These are phyloP conservation scores for Starmerella scarabaei DNA, from an alignment of 805 yeast species.

Conservation along the genomic window DNA sequence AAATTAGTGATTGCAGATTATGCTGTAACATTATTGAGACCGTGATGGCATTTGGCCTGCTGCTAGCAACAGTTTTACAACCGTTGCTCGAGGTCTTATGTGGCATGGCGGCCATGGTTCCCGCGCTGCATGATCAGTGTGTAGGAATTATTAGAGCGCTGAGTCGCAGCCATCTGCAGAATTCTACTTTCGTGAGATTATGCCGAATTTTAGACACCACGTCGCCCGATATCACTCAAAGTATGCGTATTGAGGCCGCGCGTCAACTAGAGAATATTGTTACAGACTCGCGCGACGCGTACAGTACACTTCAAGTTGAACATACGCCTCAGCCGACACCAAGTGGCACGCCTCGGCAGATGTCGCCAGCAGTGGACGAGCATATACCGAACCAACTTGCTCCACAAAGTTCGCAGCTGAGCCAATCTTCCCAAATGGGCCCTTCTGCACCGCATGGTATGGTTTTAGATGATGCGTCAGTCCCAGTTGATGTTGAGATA, in stretches of 20 bases:
- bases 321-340: background rate
- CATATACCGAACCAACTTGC: too few relatives aligned
- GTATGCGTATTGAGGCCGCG: constrained; percentile 29
- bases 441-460: too few relatives aligned
- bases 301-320: background rate
- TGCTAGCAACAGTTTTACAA: constrained; percentile 33
- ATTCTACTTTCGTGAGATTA: constrained; percentile 25
- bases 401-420: background rate
- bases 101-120: constrained; percentile 31
- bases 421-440: background rate
- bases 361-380: background rate
- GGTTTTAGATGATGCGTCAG: background rate
- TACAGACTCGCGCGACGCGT: background rate
- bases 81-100: constrained; percentile 36
- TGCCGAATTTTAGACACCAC: constrained; percentile 25
- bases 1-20: constrained; percentile 28
- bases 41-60: constrained; percentile 33
- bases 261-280: constrained; percentile 24
- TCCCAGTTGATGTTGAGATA: constrained; percentile 1
- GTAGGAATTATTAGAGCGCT: constrained; percentile 33
- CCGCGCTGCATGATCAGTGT: constrained; percentile 28
- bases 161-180: constrained; percentile 30
- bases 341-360: background rate
- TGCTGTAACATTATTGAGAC: constrained; percentile 35
- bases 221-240: constrained; percentile 21